Evolutionary conservation across 768 basidiomycete species (phyloP).

Genomic region (Tricholoma bakamatsutake): DNA sequence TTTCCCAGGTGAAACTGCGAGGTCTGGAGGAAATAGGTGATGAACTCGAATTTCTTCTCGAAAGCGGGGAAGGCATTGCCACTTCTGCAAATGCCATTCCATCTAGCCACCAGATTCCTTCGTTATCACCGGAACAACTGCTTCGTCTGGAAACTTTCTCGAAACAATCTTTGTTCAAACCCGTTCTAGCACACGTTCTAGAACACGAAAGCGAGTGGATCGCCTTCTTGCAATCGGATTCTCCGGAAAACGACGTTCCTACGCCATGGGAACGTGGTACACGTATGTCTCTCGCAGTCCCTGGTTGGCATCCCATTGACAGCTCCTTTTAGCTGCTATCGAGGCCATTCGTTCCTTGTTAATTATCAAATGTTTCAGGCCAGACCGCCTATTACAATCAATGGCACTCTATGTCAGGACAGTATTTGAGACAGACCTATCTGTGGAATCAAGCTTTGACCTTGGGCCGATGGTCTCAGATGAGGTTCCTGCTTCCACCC

Average conservation of each 20-base stretch:
- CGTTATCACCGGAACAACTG: constrained; percentile 64
- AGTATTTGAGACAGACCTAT: constrained; percentile 80
- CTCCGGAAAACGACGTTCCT: constrained; percentile 69
- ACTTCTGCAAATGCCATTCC: constrained; percentile 27
- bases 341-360: constrained; percentile 72
- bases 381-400: constrained; percentile 85
- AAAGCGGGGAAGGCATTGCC: constrained; percentile 68
- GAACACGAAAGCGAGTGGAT: constrained; percentile 66
- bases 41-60: constrained; percentile 88
- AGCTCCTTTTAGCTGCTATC: constrained; percentile 46
- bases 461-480: constrained; percentile 71
- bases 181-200: constrained; percentile 56
- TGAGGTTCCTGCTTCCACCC: constrained; percentile 76
- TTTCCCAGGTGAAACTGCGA: constrained; percentile 85
- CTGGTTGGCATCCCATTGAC: constrained; percentile 5
- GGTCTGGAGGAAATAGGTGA: constrained; percentile 75
- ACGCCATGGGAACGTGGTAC: constrained; percentile 72
- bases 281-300: constrained; percentile 44
- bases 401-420: constrained; percentile 67
- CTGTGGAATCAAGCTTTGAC: constrained; percentile 67
- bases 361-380: constrained; percentile 86
- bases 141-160: constrained; percentile 66
- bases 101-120: constrained; percentile 32
- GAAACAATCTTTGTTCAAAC: constrained; percentile 71
- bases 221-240: constrained; percentile 58